phyloP scores from a whole-genome alignment of 31 red algal species.

The Endocladia muricata region DNA sequence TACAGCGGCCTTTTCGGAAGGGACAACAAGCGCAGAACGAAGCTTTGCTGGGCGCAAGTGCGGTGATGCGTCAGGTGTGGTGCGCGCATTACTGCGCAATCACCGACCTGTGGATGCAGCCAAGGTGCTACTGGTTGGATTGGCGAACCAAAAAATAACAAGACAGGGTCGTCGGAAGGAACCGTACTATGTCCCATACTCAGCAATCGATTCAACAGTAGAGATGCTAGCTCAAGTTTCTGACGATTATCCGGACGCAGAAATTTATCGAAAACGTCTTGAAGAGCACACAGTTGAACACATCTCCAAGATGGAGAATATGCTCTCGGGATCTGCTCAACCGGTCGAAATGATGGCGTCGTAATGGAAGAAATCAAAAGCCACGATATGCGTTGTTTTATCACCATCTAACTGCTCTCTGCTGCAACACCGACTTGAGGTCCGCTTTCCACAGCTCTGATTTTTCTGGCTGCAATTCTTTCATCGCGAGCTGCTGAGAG shows the following conservation, averaged over 20 bases:
- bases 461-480: constrained; percentile 38
- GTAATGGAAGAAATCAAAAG: too few species aligned
- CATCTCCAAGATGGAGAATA: constrained; percentile 19
- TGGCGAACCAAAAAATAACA: constrained; percentile 12
- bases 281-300: constrained; percentile 15
- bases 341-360: too few species aligned
- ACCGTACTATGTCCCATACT: constrained; percentile 37
- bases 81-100: constrained; percentile 30
- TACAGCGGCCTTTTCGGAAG: not conserved
- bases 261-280: constrained; percentile 13
- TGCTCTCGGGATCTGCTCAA: not conserved
- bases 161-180: not conserved
- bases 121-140: constrained; percentile 19
- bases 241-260: constrained; percentile 44
- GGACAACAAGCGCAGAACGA: not conserved
- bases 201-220: constrained; percentile 48
- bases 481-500: constrained; percentile 17
- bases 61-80: constrained; percentile 45
- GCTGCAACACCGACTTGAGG: too few species aligned
- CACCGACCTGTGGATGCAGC: constrained; percentile 36
- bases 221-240: constrained; percentile 22
- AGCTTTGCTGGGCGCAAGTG: not conserved
- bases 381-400: too few species aligned
- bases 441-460: too few species aligned
- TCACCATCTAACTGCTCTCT: too few species aligned